phyloP scores from a whole-genome alignment of 2,329 filamentous ascomycete genomes.

The Torrubiella hemipterigena region DNA sequence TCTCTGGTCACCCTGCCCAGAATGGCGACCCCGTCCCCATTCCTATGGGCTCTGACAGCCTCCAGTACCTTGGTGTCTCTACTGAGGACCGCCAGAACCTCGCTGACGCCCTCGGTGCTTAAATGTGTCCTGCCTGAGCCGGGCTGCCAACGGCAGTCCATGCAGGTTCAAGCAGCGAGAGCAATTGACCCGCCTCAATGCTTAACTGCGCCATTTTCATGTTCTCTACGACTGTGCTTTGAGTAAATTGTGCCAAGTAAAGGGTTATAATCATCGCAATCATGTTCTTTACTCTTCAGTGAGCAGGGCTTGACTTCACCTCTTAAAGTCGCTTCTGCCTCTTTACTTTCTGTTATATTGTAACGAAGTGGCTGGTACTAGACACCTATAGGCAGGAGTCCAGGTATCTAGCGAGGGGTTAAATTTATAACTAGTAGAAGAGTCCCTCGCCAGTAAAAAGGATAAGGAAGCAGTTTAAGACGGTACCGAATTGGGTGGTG shows the following conservation, averaged over 20 bases:
- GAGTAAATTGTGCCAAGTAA: too few species aligned
- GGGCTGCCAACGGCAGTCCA: too few species aligned
- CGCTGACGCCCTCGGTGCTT: constrained; percentile 1
- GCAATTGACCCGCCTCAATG: too few species aligned
- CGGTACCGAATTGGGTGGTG: neutral
- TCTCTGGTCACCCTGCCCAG: constrained; percentile 1
- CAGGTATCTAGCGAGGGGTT: neutral
- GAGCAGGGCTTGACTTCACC: too few species aligned
- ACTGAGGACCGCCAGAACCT: constrained; percentile 2
- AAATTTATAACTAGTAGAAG: neutral
- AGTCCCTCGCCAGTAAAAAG: neutral
- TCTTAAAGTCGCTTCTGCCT: too few species aligned
- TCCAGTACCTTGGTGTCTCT: neutral
- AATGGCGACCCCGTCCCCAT: constrained; percentile 1
- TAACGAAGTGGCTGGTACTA: too few species aligned
- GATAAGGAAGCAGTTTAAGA: neutral
- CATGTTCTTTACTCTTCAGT: too few species aligned
- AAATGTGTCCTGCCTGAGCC: neutral
- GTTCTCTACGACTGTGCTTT: too few species aligned
- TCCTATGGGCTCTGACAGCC: constrained; percentile 1
- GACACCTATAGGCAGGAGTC: neutral
- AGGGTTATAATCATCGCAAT: too few species aligned
- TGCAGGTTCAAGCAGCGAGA: too few species aligned
- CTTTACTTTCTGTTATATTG: too few species aligned
- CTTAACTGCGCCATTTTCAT: too few species aligned